A percentile compares a stretch with the other conserved stretches of the same genome.
phyloP scores from a whole-genome alignment of 1,284 basidiomycete species.

The Waitea zeae region DNA sequence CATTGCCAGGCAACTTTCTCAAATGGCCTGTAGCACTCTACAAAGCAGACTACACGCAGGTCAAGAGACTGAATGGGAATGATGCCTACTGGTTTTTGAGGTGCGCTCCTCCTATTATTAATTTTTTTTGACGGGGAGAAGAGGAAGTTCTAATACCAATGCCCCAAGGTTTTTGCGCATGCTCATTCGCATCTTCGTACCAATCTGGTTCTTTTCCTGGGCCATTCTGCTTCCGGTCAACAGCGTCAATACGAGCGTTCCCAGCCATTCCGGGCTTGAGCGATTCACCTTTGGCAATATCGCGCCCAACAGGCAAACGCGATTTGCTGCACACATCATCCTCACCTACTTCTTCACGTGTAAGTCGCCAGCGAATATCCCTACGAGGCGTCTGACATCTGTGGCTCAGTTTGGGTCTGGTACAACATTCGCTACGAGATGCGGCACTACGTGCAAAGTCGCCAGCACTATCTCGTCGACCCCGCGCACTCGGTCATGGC shows the following conservation, averaged over 20 bases:
- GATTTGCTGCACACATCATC: constrained; percentile 66
- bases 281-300: constrained; percentile 76
- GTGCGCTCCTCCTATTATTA: no score
- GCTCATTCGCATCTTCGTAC: constrained; percentile 66
- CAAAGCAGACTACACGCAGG: constrained; percentile 38
- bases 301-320: constrained; percentile 22
- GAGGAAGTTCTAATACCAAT: no score
- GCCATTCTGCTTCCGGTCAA: constrained; percentile 51
- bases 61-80: constrained; percentile 65
- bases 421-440: constrained; percentile 74
- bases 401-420: constrained; percentile 57
- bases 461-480: constrained; percentile 75
- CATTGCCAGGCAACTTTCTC: constrained; percentile 26
- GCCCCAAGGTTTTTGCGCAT: constrained; percentile 76
- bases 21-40: constrained; percentile 44
- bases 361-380: constrained; percentile 18
- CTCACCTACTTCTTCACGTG: constrained; percentile 62
- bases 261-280: constrained; percentile 44
- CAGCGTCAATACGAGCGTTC: constrained; percentile 31
- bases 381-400: background rate
- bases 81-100: constrained; percentile 92
- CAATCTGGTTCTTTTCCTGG: constrained; percentile 72
- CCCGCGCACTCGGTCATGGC: constrained; percentile 53
- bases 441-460: constrained; percentile 61
- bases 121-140: no score